A percentile compares a stretch with the other conserved stretches of the same genome.
These are phyloP conservation scores for Phylloporus rhodoxanthus DNA, from an alignment of 768 basidiomycete genomes.

Conservation along the genomic window DNA sequence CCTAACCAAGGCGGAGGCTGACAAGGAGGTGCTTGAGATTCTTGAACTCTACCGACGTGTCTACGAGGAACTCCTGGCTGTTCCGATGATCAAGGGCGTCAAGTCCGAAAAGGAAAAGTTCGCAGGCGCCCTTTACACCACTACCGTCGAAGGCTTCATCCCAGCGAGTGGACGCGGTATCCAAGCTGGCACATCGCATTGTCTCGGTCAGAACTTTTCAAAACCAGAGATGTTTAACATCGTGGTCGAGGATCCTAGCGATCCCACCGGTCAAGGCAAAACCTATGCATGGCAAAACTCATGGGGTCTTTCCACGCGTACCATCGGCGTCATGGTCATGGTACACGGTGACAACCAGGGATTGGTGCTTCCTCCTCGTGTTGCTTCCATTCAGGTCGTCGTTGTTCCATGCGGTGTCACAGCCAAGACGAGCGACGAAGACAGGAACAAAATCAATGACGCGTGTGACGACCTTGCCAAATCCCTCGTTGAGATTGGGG, in stretches of 20 bases:
- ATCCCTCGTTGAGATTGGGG: conserved; percentile 61
- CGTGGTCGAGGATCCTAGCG: conserved; percentile 88
- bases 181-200: conserved; percentile 96
- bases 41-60: conserved; percentile 93
- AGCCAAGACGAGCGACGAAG: conserved; percentile 68
- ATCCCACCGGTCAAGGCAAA: conserved; percentile 61
- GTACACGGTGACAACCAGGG: conserved; percentile 98
- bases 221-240: conserved; percentile 97
- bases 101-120: conserved; percentile 99
- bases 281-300: conserved; percentile 95
- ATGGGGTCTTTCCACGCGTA: conserved; percentile 95
- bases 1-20: conserved; percentile 85
- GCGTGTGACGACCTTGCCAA: conserved; percentile 74
- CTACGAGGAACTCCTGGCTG: conserved; percentile 94
- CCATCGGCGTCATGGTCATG: conserved; percentile 99
- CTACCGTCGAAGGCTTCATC: conserved; percentile 96
- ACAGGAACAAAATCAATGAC: conserved; percentile 64
- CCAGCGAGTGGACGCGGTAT: conserved; percentile 96
- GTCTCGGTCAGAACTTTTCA: conserved; percentile 97
- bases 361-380: conserved; percentile 92
- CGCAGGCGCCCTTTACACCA: conserved; percentile 96
- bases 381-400: conserved; percentile 87
- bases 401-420: conserved; percentile 93
- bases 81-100: conserved; percentile 93
- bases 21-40: conserved; percentile 85